phyloP scores from a whole-genome alignment of 768 basidiomycete genomes.

The Xerocomellus chrysenteron region DNA sequence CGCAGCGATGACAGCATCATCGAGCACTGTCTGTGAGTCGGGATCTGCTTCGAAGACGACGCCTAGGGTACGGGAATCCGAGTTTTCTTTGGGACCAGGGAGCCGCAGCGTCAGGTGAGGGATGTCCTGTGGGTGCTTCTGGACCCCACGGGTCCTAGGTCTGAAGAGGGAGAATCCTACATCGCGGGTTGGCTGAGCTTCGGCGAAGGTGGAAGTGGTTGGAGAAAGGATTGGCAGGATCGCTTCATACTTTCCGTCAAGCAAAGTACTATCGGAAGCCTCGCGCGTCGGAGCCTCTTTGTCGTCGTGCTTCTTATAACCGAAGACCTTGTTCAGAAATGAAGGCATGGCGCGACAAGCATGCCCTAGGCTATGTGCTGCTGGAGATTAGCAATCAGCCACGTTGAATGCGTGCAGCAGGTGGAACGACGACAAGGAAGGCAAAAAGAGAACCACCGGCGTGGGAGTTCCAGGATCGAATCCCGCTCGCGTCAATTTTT shows the following conservation, averaged over 20 bases:
- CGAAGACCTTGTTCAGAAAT: conserved; percentile 76
- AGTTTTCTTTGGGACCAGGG: conserved; percentile 49
- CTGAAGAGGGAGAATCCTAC: conserved; percentile 49
- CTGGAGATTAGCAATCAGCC: conserved; percentile 1
- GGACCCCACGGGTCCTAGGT: conserved; percentile 42
- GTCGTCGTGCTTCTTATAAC: conserved; percentile 67
- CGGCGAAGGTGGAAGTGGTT: conserved; percentile 20
- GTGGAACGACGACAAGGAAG: not conserved
- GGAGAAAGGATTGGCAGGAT: conserved; percentile 50
- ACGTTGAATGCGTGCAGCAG: not conserved
- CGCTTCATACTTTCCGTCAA: conserved; percentile 76
- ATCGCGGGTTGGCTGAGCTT: conserved; percentile 34
- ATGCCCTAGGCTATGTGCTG: conserved; percentile 7
- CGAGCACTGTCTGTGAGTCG: conserved; percentile 44
- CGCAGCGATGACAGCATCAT: conserved; percentile 56
- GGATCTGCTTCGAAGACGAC: conserved; percentile 62
- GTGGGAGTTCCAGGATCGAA: conserved; percentile 17
- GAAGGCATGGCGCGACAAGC: conserved; percentile 47
- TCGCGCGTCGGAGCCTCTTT: conserved; percentile 39
- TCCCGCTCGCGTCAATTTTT: not conserved
- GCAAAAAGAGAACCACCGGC: not conserved
- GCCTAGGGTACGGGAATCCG: conserved; percentile 47
- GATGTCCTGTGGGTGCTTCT: conserved; percentile 30
- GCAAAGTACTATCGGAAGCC: conserved; percentile 44
- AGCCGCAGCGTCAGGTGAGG: conserved; percentile 68